A percentile compares a stretch with the other conserved stretches of the same genome.
phyloP scores from a whole-genome alignment of 2,329 filamentous ascomycete genomes.

The Clarireedia paspali region DNA sequence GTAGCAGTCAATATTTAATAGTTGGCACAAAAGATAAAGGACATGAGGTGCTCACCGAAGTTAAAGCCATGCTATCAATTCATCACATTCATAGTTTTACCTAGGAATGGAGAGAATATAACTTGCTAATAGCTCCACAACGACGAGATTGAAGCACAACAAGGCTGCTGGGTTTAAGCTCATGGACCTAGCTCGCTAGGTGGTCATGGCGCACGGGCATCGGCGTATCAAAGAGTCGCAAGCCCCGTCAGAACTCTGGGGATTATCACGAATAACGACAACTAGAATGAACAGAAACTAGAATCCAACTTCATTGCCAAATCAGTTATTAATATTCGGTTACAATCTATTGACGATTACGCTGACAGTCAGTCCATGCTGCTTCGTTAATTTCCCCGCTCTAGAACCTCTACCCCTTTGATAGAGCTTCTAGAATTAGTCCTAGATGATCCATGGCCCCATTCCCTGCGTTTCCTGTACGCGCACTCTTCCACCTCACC shows the following conservation, averaged over 20 bases:
- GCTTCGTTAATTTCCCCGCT: too few species aligned
- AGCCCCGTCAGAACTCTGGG: too few species aligned
- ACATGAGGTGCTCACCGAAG: slow-evolving; percentile 17
- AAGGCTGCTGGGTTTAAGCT: slow-evolving; percentile 6
- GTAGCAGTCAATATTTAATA: slow-evolving; percentile 5
- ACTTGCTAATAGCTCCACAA: background rate
- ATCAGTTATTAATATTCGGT: too few species aligned
- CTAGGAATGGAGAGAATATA: background rate
- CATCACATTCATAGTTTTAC: slow-evolving; percentile 2
- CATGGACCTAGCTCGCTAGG: slow-evolving; percentile 2
- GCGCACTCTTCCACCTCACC: background rate
- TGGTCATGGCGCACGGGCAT: background rate
- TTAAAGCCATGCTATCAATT: slow-evolving; percentile 20
- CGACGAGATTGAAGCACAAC: background rate
- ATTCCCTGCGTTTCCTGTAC: background rate
- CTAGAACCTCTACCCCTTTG: too few species aligned
- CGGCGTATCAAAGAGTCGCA: too few species aligned
- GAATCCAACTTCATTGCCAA: too few species aligned
- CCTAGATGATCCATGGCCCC: background rate
- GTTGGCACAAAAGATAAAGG: background rate
- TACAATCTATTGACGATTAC: too few species aligned
- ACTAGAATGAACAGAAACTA: too few species aligned
- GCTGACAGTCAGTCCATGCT: too few species aligned
- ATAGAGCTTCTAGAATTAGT: too few species aligned
- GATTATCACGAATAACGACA: too few species aligned